These are phyloP conservation scores for Rhododendron williamsianum DNA, from an alignment of 148 eudicot genomes.

Conservation along the genomic window DNA sequence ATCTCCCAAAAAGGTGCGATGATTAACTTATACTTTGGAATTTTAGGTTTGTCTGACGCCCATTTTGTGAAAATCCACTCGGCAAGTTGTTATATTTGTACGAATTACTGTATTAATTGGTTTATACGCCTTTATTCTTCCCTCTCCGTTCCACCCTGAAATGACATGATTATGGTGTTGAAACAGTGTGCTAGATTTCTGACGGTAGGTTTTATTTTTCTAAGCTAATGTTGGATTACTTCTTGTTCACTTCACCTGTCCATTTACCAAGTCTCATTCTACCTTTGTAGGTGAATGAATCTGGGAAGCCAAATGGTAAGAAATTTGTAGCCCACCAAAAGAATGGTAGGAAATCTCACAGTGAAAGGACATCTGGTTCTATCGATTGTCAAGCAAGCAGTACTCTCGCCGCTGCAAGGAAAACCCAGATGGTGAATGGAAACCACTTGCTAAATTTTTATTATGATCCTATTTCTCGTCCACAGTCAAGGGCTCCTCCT, in stretches of 20 bases:
- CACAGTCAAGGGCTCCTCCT: constrained; percentile 59
- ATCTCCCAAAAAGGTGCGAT: constrained; percentile 65
- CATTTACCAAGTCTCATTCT: not conserved
- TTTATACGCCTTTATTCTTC: not conserved
- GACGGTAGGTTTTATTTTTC: not conserved
- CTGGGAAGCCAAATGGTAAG: constrained; percentile 32
- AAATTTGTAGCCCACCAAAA: constrained; percentile 30
- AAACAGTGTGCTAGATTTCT: not conserved
- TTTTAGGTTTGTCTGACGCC: not conserved
- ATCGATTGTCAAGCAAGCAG: constrained; percentile 13
- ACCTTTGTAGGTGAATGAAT: constrained; percentile 43
- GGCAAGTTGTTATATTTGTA: not conserved
- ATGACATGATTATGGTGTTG: not conserved
- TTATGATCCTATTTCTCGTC: constrained; percentile 73
- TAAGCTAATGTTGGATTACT: not conserved
- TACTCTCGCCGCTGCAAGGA: constrained; percentile 39
- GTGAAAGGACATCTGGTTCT: constrained; percentile 38
- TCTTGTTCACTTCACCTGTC: not conserved
- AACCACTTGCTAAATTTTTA: constrained; percentile 96
- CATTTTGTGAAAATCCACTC: not conserved
- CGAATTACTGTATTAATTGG: not conserved
- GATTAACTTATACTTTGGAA: not conserved
- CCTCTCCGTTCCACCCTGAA: not conserved
- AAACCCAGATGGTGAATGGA: constrained; percentile 58
- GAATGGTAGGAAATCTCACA: constrained; percentile 23